Base-by-base conservation (phyloP, 2,329 filamentous ascomycete species). In the Ophiostoma angusticollis region DNA sequence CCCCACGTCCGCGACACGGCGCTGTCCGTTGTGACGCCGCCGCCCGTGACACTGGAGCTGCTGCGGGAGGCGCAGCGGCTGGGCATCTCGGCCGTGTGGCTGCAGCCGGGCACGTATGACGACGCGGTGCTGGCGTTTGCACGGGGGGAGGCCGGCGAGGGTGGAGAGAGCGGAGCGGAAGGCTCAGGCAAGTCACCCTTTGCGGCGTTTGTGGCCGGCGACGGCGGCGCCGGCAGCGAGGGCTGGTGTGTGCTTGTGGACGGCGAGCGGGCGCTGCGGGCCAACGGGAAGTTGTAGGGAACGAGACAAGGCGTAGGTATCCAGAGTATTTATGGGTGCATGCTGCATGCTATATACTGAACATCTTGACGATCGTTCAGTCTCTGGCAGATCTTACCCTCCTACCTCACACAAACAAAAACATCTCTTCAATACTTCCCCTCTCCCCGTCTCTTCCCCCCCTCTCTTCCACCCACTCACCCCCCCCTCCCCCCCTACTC, bases 231-330 rank as follows among this genome's bases (percentile, higher is more conserved):
- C 21, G 82, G 82, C 7, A 59, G 63, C 35, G 82, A 87, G 52
- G 85, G 85, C 1, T 93, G 84, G 82, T 93, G 85, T 59, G 80
- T 93, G 18, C 65, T 93, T 31, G 83, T 93, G 9, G 84, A 93
- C 58, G 85, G 85, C 0, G 82, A 87, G 48, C 63, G 58, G 53
- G 77, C 73, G 1, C 50, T 80, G 50, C 65, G 63, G 52, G 65
- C 58, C 28, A 72, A 66, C 14, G 74, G 70, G 22, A 76, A 73
- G 60, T 53, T 72, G 40, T 46, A 34, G 42, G 18, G 25, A 17
- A n/a, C n/a, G 17, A 13, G 11, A 6, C 16, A 16, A 21, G 30
- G 17, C 17, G 16, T 8, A 5, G 16, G 6, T 7, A 13, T 25
- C n/a, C n/a, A n/a, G n/a, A n/a, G n/a, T n/a, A n/a, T n/a, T n/a